A percentile compares a stretch with the other conserved stretches of the same genome.
Conservation (phyloP, 495 filamentous ascomycete genomes). For the Pyronema omphalodes region DNA sequence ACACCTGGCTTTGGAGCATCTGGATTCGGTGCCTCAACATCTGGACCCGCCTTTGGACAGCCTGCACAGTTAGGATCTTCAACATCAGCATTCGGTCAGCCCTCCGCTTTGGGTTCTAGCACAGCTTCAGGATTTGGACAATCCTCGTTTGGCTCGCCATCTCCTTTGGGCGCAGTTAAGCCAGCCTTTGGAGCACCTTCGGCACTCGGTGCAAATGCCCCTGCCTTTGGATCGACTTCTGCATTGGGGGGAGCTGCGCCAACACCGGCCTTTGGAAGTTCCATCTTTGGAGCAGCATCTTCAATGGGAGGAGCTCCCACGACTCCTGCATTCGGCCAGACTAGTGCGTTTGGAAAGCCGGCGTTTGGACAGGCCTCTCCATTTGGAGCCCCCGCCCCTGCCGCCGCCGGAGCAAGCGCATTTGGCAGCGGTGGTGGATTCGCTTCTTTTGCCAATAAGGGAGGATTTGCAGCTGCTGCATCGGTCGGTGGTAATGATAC, state of each 20-base stretch:
- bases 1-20: slow-evolving; percentile 25
- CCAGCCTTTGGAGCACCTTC: slow-evolving; percentile 33
- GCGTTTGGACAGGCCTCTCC: slow-evolving; percentile 13
- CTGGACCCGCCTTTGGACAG: slow-evolving; percentile 17
- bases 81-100: slow-evolving; percentile 13
- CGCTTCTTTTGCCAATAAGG: slow-evolving; percentile 38
- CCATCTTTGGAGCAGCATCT: slow-evolving; percentile 10
- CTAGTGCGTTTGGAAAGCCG: slow-evolving; percentile 22
- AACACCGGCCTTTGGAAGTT: slow-evolving; percentile 24
- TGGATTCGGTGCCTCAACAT: slow-evolving; percentile 12
- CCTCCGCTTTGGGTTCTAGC: slow-evolving; percentile 11
- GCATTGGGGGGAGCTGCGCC: slow-evolving; percentile 8
- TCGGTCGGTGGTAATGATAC: slow-evolving; percentile 2
- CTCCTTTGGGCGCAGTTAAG: slow-evolving; percentile 22
- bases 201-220: slow-evolving; percentile 16
- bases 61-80: neutral
- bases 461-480: slow-evolving; percentile 36
- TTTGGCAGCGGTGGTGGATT: slow-evolving; percentile 32
- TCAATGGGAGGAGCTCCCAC: neutral
- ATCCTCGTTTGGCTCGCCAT: slow-evolving; percentile 22
- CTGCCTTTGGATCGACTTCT: slow-evolving; percentile 26
- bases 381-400: slow-evolving; percentile 22
- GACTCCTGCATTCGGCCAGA: slow-evolving; percentile 10
- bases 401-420: slow-evolving; percentile 7
- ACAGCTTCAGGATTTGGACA: neutral